Evolutionary conservation across 176 grass and related monocot species (phyloP), one percentile per base, ranked within the genome.

Genomic region (Poa pratensis): DNA sequence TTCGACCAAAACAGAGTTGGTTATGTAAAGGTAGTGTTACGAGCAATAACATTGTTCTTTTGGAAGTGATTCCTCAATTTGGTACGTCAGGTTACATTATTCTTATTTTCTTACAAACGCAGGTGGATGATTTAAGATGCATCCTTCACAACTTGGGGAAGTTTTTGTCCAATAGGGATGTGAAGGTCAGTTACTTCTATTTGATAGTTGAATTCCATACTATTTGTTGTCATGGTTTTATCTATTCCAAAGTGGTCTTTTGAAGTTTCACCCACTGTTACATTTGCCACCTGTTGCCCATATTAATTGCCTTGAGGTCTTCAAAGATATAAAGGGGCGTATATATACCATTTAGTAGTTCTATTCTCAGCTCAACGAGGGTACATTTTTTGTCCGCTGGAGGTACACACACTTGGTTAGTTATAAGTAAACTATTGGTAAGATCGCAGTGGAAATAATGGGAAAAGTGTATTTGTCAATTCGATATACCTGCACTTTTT

Each of bases 61-160:
- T n/a, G n/a, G 19, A 84, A 54, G 39, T 15, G 72, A 50, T 84
- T 69, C 35, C 12, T 32, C 20, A 46, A 3, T 69, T 60, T 18
- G 14, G 18, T 83, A 40, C 18, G 20, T 53, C 83, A 71, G 37
- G 22, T 74, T 75, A 17, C 17, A 76, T 80, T 69, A 80, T 84
- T 19, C 22, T 43, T n/a, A 46, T 46, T 69, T 77, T 11, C 88
- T 80, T 86, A 13, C 73, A 32, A 59, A 15, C 54, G 69, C 90
- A 99, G 97, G 97, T 96, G 58, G 94, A 99, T 65, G 97, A 99
- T 96, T 87, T 99, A 82, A 92, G 90, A 79, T 96, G 92, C 73
- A 96, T 99, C 84, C 87, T 99, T 88, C 94, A 99, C 86, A 99
- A 99, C 79, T 68, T 99, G 72, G 94, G 97, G 13, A 99, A 92